Percentiles rank a stretch among this genome's conserved stretches.
Conservation (phyloP, 306 rosid genomes). For the Cucumis melo region DNA sequence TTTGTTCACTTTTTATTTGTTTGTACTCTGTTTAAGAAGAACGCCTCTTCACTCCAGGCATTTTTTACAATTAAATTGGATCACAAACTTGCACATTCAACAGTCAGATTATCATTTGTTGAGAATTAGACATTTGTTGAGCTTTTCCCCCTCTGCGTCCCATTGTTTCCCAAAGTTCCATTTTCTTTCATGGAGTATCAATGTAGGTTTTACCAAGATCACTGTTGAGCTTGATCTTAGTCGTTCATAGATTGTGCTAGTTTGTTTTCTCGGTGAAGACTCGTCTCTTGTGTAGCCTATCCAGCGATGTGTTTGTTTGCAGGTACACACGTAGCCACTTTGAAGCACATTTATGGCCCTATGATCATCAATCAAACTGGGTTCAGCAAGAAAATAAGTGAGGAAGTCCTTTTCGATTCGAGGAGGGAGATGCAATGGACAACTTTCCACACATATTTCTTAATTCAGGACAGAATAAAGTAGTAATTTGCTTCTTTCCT, state of each 20-base stretch:
- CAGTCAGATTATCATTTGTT: not conserved
- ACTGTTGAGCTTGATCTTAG: not conserved
- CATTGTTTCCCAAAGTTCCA: not conserved
- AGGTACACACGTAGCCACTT: not conserved
- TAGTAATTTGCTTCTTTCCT: not conserved
- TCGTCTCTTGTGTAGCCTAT: not conserved
- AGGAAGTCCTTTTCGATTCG: too few species aligned
- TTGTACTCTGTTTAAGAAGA: too few species aligned
- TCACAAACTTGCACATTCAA: not conserved
- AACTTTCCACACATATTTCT: not conserved
- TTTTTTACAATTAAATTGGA: not conserved
- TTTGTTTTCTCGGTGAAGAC: not conserved
- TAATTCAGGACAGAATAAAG: too few species aligned
- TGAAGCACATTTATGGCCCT: not conserved
- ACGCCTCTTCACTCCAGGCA: not conserved
- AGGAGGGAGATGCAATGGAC: not conserved
- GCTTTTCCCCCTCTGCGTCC: not conserved
- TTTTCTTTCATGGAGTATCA: not conserved
- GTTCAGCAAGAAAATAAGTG: too few species aligned
- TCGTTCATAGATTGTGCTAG: not conserved
- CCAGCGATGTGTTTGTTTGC: not conserved
- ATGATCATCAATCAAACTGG: too few species aligned
- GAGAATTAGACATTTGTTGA: not conserved
- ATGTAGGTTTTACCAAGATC: not conserved
- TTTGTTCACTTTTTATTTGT: too few species aligned